Evolutionary conservation across 306 rosid species (phyloP).

Genomic region (Gastrolobium bilobum): DNA sequence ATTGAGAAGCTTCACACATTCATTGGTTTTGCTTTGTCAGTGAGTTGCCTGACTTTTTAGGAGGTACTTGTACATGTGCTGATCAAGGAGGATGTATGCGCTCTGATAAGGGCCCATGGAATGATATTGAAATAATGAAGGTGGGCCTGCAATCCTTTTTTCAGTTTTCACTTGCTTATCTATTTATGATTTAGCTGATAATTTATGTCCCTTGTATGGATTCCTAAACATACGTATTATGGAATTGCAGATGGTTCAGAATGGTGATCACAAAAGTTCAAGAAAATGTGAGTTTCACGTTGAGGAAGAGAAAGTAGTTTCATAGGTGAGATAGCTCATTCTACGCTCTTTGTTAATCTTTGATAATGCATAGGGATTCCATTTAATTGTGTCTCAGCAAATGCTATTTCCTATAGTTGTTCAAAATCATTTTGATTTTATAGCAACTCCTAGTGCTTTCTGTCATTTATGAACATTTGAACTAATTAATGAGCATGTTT

Average conservation of each 20-base stretch:
- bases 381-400: conserved; percentile 33
- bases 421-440: conserved; percentile 12
- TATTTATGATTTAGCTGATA: conserved; percentile 6
- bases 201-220: conserved; percentile 5
- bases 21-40: conserved; percentile 58
- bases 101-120: conserved; percentile 98
- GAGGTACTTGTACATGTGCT: conserved; percentile 89
- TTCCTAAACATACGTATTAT: conserved; percentile 28
- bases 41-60: conserved; percentile 89
- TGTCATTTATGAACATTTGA: conserved; percentile 28
- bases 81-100: conserved; percentile 90
- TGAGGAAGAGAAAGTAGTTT: conserved; percentile 55
- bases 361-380: conserved; percentile 22
- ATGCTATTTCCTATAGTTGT: conserved; percentile 20
- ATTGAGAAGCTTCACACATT: conserved; percentile 16
- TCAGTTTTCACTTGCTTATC: background rate
- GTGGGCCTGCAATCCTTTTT: conserved; percentile 45
- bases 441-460: conserved; percentile 29
- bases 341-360: conserved; percentile 52
- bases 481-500: conserved; percentile 30
- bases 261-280: conserved; percentile 78
- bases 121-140: conserved; percentile 67
- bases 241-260: conserved; percentile 81
- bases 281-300: conserved; percentile 32
- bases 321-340: conserved; percentile 53